These are phyloP conservation scores for Scheffersomyces cryptocercus DNA, from an alignment of 1,139 yeast genomes.

Conservation along the genomic window DNA sequence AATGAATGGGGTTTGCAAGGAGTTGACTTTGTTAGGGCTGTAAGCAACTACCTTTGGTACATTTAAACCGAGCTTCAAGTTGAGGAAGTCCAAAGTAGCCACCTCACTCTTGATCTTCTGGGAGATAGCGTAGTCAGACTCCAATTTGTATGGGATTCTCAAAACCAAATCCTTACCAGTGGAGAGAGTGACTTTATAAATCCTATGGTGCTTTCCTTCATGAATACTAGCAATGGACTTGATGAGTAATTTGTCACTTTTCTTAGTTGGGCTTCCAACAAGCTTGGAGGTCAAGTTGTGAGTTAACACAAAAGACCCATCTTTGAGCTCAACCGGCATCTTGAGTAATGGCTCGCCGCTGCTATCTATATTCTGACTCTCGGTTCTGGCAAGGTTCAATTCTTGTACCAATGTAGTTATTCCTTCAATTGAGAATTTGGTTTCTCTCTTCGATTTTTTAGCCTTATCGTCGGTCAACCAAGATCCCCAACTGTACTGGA, in stretches of 20 bases:
- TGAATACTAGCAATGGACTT: constrained; percentile 81
- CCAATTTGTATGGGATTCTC: constrained; percentile 82
- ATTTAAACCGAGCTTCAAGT: constrained; percentile 50
- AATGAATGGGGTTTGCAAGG: constrained; percentile 70
- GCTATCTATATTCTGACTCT: constrained; percentile 23
- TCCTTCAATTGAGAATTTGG: constrained; percentile 84
- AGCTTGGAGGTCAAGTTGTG: constrained; percentile 45
- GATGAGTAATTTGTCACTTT: constrained; percentile 48
- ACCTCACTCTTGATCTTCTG: constrained; percentile 83
- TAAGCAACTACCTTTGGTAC: constrained; percentile 81
- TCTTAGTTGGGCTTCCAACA: constrained; percentile 34
- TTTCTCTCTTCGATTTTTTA: constrained; percentile 74
- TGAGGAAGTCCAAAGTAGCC: constrained; percentile 85
- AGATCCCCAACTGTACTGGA: constrained; percentile 91
- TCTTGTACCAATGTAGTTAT: constrained; percentile 51
- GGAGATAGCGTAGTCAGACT: constrained; percentile 60
- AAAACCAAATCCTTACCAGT: constrained; percentile 66
- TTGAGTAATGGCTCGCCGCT: constrained; percentile 19
- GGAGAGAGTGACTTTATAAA: constrained; percentile 69
- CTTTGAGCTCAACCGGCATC: constrained; percentile 39
- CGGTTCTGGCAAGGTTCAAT: constrained; percentile 30
- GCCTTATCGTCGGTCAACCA: constrained; percentile 80
- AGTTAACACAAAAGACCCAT: constrained; percentile 44
- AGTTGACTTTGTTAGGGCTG: constrained; percentile 62
- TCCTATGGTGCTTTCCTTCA: constrained; percentile 91